Evolutionary conservation across 305 asterid species (phyloP).

Genomic region (Rubia balearica): DNA sequence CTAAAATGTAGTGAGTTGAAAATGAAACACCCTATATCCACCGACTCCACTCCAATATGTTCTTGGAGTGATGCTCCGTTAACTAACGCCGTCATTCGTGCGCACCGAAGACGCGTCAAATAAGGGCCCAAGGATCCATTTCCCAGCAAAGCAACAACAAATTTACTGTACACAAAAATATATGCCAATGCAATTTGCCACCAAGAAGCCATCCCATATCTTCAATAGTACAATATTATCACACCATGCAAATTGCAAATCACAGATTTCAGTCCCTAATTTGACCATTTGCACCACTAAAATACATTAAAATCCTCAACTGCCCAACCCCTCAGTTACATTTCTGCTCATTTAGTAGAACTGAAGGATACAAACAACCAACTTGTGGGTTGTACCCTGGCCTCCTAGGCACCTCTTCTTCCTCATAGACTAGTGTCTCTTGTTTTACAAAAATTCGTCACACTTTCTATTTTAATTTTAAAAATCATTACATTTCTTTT

Average conservation of each 20-base stretch:
- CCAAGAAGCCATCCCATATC: neutral
- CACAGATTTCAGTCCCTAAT: neutral
- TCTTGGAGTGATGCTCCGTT: neutral
- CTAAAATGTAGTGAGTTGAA: neutral
- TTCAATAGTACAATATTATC: neutral
- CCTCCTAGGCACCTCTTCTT: neutral
- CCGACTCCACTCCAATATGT: neutral
- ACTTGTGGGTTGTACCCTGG: no score
- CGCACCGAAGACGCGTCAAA: conserved; percentile 29
- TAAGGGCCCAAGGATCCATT: conserved; percentile 18
- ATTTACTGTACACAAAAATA: neutral
- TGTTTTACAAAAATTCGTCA: no score
- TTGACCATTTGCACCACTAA: neutral
- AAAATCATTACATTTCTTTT: no score
- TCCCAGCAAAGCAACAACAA: conserved; percentile 30
- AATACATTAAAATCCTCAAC: neutral
- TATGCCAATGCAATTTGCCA: conserved; percentile 11
- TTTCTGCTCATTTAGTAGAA: neutral
- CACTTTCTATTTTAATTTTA: no score
- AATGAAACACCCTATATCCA: neutral
- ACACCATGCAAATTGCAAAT: conserved; percentile 12
- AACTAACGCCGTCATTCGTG: conserved; percentile 17
- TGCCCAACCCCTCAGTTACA: conserved; percentile 6
- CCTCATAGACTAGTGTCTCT: neutral
- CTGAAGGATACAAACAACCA: neutral